Evolutionary conservation across 805 yeast species (phyloP), one percentile per base, ranked within the genome.

Genomic region (Saccharomycopsis sp.): DNA sequence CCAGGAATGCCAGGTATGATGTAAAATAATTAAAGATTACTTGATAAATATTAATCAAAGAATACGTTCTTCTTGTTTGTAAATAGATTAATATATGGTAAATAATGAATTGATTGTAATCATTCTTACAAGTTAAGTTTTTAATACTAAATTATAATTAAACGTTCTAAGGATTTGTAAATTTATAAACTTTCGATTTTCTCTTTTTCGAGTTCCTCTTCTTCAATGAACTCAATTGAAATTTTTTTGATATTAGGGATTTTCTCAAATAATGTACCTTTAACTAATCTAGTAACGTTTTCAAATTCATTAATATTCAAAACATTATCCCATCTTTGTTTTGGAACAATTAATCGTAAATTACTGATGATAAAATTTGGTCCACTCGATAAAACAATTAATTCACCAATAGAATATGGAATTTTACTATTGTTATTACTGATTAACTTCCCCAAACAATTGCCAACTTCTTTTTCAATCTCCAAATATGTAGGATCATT

Each of bases 301-400:
- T 66, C 70, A 44, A 65, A 60, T 49, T 67, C 70, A 17, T 55
- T 55, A 18, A 66, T 55, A 12, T 56, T 62, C 37, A 67, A 49
- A 3, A 62, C 62, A 42, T 66, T 66, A 20, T 58, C 69, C 69
- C 70, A 65, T 54, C 61, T 62, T 48, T 66, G 72, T 20, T 52
- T 21, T n/a, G 72, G 72, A 6, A 59, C 66, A 46, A 58, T 61
- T 18, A 67, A 44, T 1, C 52, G 39, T 14, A 59, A 35, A 36
- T 54, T 59, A 3, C 62, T 62, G 37, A 65, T 63, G 3, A 60
- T 60, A n/a, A 68, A 58, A 45, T 74, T 72, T 37, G 83, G 80
- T 3, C 84, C 84, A 2, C 78, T 68, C 0, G 74, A 59, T 49
- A 76, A 54, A 2, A 76, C 63, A 2, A 72, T 59, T 34, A 77